Percentiles rank a stretch among this genome's conserved stretches.
These are phyloP conservation scores for Mucor ambiguus DNA, from an alignment of 371 early-diverging fungal genomes.

Conservation along the genomic window DNA sequence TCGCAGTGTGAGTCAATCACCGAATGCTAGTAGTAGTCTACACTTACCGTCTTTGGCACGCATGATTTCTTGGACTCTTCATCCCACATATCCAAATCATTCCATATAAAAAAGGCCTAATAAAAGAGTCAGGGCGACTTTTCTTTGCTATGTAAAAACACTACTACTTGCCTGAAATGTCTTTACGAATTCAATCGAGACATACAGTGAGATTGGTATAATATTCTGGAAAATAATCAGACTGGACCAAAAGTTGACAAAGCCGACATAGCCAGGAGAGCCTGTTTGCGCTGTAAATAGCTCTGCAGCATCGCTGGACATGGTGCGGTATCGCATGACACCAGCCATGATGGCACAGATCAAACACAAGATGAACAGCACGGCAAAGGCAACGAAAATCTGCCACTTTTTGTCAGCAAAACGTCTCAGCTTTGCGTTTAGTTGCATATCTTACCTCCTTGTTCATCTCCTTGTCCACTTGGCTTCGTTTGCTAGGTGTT, in stretches of 20 bases:
- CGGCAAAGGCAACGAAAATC: conserved; percentile 77
- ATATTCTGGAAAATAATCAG: conserved; percentile 94
- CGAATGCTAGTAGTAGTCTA: neutral
- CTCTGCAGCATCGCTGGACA: conserved; percentile 28
- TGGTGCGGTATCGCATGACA: conserved; percentile 43
- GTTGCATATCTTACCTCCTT: conserved; percentile 72
- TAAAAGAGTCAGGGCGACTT: too few relatives aligned
- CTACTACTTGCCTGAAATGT: conserved; percentile 71
- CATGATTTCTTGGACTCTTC: conserved; percentile 66
- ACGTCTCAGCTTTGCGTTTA: too few relatives aligned
- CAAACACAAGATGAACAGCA: conserved; percentile 73
- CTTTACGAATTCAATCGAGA: conserved; percentile 91
- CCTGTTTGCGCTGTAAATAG: conserved; percentile 41
- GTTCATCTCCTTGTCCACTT: conserved; percentile 91
- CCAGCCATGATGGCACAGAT: conserved; percentile 73
- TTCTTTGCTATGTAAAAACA: too few relatives aligned
- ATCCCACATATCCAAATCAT: conserved; percentile 87
- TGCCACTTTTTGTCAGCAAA: conserved; percentile 61
- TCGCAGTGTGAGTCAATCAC: neutral
- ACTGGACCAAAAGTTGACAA: conserved; percentile 68
- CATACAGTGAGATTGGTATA: conserved; percentile 96
- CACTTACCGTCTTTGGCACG: conserved; percentile 68
- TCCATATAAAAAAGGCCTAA: conserved; percentile 85
- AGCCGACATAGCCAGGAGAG: conserved; percentile 49
- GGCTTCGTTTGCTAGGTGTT: conserved; percentile 87